phyloP scores from a whole-genome alignment of 108 stramenopile genomes.

The Cyclostephanos invisitatus region DNA sequence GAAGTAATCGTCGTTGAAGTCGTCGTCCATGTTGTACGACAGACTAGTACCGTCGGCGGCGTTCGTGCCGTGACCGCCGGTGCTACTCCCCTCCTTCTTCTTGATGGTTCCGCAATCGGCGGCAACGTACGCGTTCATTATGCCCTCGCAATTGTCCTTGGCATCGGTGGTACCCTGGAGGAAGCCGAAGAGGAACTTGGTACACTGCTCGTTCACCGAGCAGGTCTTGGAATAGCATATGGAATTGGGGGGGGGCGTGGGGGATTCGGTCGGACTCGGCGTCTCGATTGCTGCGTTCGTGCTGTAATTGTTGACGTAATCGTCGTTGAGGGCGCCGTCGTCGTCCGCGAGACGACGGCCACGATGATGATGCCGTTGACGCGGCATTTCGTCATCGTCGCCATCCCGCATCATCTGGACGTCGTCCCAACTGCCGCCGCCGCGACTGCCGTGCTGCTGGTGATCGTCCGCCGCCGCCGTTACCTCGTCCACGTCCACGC shows the following conservation, averaged over 20 bases:
- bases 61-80: background rate
- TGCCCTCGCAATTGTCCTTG: slow-evolving; percentile 80
- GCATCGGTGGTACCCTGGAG: slow-evolving; percentile 83
- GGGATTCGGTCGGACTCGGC: background rate
- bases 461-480: background rate
- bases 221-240: slow-evolving; percentile 44
- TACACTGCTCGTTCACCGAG: slow-evolving; percentile 58
- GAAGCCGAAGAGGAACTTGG: slow-evolving; percentile 69
- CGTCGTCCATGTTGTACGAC: slow-evolving; percentile 46
- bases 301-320: slow-evolving; percentile 11
- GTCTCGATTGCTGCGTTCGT: background rate
- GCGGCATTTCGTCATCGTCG: too few species aligned
- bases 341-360: slow-evolving; percentile 10
- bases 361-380: too few species aligned
- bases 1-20: slow-evolving; percentile 68
- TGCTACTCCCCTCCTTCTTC: slow-evolving; percentile 21
- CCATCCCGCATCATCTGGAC: too few species aligned
- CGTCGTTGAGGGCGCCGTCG: slow-evolving; percentile 2
- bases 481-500: background rate
- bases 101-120: slow-evolving; percentile 65
- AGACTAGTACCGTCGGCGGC: slow-evolving; percentile 6
- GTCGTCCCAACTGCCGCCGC: too few species aligned
- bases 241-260: slow-evolving; percentile 1
- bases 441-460: too few species aligned
- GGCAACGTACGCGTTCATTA: slow-evolving; percentile 72